These are phyloP conservation scores for Rhodotorula sp. DNA, from an alignment of 1,284 basidiomycete genomes.

Conservation along the genomic window DNA sequence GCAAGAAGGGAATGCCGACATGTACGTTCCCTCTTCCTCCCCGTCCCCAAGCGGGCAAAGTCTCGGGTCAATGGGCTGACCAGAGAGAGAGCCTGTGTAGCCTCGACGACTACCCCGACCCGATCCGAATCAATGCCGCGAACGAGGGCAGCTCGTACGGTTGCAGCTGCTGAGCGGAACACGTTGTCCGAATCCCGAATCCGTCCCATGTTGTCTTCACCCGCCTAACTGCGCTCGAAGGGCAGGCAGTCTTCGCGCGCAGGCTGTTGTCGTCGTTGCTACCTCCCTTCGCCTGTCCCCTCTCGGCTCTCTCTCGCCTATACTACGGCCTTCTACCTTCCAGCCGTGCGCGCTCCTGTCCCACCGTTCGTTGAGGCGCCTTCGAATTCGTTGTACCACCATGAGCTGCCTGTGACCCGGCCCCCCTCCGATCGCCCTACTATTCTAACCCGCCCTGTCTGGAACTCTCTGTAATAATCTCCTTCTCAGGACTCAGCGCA, in stretches of 20 bases:
- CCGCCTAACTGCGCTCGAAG: no score
- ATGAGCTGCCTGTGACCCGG: neutral
- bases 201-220: no score
- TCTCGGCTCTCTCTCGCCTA: neutral
- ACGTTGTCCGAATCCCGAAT: no score
- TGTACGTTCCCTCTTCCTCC: conserved; percentile 56
- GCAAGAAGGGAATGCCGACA: conserved; percentile 92
- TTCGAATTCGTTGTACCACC: no score
- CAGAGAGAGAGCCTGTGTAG: conserved; percentile 52
- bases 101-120: conserved; percentile 98
- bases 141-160: conserved; percentile 36
- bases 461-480: neutral
- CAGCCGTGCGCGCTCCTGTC: no score
- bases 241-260: neutral
- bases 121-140: conserved; percentile 72
- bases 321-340: neutral
- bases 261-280: neutral
- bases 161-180: conserved; percentile 27
- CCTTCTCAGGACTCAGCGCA: neutral
- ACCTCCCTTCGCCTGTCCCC: neutral
- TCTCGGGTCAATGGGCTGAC: no score
- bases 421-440: neutral
- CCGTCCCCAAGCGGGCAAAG: neutral
- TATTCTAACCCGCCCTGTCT: neutral
- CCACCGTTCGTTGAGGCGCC: no score